These are phyloP conservation scores for Pseudogymnoascus sp. DNA, from an alignment of 2,329 filamentous ascomycete genomes.

Conservation along the genomic window DNA sequence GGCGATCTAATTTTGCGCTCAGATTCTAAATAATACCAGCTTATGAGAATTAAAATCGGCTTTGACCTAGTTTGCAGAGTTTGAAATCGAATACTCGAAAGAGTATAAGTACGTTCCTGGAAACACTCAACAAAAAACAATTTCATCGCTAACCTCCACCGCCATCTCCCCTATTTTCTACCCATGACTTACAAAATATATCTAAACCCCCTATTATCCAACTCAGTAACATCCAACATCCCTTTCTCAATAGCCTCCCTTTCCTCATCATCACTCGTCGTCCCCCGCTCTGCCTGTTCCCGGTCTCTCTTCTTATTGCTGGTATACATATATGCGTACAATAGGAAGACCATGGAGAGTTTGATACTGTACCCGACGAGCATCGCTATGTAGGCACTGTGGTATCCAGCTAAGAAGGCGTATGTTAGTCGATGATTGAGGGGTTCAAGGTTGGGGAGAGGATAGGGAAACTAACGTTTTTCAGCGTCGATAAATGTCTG, in stretches of 20 bases:
- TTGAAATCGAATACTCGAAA: neutral
- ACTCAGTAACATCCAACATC: constrained; percentile 48
- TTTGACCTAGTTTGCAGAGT: no score
- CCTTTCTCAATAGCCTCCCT: constrained; percentile 44
- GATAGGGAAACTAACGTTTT: constrained; percentile 18
- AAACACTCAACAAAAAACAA: neutral
- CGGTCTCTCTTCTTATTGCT: constrained; percentile 47
- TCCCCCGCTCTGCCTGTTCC: constrained; percentile 27
- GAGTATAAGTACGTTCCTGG: neutral
- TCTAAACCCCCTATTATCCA: constrained; percentile 47
- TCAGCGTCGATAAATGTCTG: constrained; percentile 24
- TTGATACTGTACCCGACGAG: constrained; percentile 48
- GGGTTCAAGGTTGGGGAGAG: neutral
- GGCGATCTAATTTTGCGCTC: neutral
- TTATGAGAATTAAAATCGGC: neutral
- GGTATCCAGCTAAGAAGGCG: constrained; percentile 25
- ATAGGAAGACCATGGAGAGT: constrained; percentile 37
- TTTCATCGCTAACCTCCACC: neutral
- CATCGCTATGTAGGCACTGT: constrained; percentile 34
- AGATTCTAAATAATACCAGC: neutral
- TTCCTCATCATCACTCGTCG: constrained; percentile 35
- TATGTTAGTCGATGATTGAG: constrained; percentile 13
- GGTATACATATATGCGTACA: constrained; percentile 48
- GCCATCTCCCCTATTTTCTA: neutral
- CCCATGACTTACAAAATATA: constrained; percentile 36